These are phyloP conservation scores for Podaxis rugospora DNA, from an alignment of 768 basidiomycete genomes.

Conservation along the genomic window DNA sequence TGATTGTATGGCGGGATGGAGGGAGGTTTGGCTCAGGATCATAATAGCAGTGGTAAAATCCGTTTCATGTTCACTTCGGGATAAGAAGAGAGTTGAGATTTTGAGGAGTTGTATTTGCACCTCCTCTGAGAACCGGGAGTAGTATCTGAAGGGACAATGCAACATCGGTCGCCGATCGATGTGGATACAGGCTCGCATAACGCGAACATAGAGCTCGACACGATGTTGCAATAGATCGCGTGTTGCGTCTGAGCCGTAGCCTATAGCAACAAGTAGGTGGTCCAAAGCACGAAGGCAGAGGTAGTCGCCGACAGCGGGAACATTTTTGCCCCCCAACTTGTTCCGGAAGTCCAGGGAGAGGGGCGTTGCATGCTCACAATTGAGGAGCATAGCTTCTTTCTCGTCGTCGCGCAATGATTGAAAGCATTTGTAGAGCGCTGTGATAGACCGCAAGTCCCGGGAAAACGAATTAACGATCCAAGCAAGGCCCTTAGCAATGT, in stretches of 20 bases:
- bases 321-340: background rate
- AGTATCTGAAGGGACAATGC: slow-evolving; percentile 1
- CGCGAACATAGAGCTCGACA: slow-evolving; percentile 1
- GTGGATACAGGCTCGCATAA: background rate
- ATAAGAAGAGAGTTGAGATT: background rate
- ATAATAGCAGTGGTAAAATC: background rate
- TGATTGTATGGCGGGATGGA: background rate
- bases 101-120: slow-evolving; percentile 1
- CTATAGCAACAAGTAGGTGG: background rate
- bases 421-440: background rate
- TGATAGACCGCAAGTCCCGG: background rate
- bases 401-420: background rate
- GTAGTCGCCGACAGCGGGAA: background rate
- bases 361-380: background rate
- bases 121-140: background rate
- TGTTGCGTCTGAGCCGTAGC: slow-evolving; percentile 1
- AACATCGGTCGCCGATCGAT: background rate
- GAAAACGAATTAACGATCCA: slow-evolving; percentile 3
- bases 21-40: background rate
- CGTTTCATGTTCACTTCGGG: background rate
- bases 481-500: background rate
- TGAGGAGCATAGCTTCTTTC: background rate
- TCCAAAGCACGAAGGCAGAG: slow-evolving; percentile 3
- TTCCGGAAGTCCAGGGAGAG: background rate
- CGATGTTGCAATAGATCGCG: background rate